Percentiles rank a stretch among this genome's conserved stretches.
Conservation (phyloP, 768 basidiomycete species). For the Cytidiella melzeri region DNA sequence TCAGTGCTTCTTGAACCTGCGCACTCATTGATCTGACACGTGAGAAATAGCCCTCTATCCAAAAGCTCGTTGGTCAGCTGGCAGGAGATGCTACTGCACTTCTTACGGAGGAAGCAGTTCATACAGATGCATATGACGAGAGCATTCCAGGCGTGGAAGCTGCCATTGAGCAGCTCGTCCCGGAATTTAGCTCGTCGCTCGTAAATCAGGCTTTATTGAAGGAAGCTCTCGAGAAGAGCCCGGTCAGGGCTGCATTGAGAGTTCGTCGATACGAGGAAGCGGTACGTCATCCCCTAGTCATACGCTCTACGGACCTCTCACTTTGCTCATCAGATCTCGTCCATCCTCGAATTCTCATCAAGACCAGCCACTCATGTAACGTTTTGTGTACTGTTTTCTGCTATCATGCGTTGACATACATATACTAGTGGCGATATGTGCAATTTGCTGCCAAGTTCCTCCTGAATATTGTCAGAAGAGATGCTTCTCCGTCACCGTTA, state of each 20-base stretch:
- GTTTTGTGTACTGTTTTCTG: constrained; percentile 11
- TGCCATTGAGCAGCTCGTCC: constrained; percentile 42
- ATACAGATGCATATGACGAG: constrained; percentile 55
- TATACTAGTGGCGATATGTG: constrained; percentile 72
- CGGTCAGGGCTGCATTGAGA: constrained; percentile 38
- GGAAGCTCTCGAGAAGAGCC: constrained; percentile 37
- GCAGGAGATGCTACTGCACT: constrained; percentile 55
- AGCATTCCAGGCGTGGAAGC: constrained; percentile 40
- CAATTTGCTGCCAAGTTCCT: constrained; percentile 66
- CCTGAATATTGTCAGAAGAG: constrained; percentile 55
- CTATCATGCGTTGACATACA: not conserved
- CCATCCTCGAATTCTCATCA: constrained; percentile 54
- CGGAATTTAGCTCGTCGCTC: constrained; percentile 42
- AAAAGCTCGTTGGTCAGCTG: constrained; percentile 60
- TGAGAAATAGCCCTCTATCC: constrained; percentile 57
- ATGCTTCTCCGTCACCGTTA: constrained; percentile 45
- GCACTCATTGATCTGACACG: not conserved
- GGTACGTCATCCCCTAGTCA: constrained; percentile 28
- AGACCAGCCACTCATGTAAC: constrained; percentile 68
- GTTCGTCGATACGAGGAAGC: constrained; percentile 42
- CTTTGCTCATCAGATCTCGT: constrained; percentile 38
- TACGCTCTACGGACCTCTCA: constrained; percentile 4
- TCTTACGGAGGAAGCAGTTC: constrained; percentile 58
- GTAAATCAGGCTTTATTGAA: constrained; percentile 38
- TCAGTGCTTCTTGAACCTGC: constrained; percentile 18